phyloP scores from a whole-genome alignment of 495 filamentous ascomycete species.

The Penicillium canariense region DNA sequence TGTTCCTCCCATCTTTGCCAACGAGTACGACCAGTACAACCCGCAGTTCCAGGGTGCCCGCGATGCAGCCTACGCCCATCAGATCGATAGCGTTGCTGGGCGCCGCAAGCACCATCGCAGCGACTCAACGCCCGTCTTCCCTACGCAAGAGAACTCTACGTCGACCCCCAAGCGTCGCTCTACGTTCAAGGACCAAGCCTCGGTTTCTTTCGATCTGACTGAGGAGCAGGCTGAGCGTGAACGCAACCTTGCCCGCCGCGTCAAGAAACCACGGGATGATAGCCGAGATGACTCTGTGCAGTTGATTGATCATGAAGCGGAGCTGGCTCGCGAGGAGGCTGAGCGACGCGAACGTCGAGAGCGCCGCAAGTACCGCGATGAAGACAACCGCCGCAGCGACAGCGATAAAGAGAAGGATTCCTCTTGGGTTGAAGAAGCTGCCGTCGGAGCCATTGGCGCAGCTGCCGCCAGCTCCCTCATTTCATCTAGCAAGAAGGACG shows the following conservation, averaged over 20 bases:
- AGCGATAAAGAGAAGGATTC: slow-evolving; percentile 24
- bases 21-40: slow-evolving; percentile 26
- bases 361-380: slow-evolving; percentile 19
- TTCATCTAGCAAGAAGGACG: slow-evolving; percentile 33
- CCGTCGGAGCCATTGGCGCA: slow-evolving; percentile 49
- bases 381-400: slow-evolving; percentile 19
- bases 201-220: slow-evolving; percentile 48
- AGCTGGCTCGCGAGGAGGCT: slow-evolving; percentile 15
- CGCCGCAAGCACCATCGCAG: slow-evolving; percentile 24
- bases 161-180: slow-evolving; percentile 37
- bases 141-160: slow-evolving; percentile 19
- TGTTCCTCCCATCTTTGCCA: slow-evolving; percentile 32
- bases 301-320: slow-evolving; percentile 34
- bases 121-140: slow-evolving; percentile 37
- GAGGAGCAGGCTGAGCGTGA: slow-evolving; percentile 48
- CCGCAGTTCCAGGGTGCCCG: slow-evolving; percentile 24
- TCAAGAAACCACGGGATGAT: slow-evolving; percentile 25
- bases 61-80: slow-evolving; percentile 11
- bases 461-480: slow-evolving; percentile 41
- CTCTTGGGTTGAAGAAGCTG: slow-evolving; percentile 44
- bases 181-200: slow-evolving; percentile 43
- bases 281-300: slow-evolving; percentile 29
- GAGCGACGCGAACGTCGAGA: slow-evolving; percentile 20
- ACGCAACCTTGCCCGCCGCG: slow-evolving; percentile 36
- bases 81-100: slow-evolving; percentile 5